Percentiles rank a stretch among this genome's conserved stretches.
Conservation (phyloP, 75 land plant genomes). For the Gnetum montanum region DNA sequence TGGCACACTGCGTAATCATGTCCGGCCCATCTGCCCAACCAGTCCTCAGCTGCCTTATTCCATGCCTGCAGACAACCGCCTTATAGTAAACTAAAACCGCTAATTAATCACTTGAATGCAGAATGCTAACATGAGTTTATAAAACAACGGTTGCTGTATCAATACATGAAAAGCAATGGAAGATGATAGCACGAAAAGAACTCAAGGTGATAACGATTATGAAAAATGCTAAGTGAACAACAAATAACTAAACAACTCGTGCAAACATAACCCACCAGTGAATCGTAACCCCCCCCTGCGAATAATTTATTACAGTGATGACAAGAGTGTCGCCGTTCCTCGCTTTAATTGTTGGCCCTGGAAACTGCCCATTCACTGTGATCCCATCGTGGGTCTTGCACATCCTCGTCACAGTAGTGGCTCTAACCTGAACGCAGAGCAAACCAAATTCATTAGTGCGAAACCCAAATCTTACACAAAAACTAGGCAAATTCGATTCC, state of each 20-base stretch:
- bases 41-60: conserved; percentile 4
- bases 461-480: too few species aligned
- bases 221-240: too few species aligned
- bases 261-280: conserved; percentile 14
- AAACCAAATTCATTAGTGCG: too few species aligned
- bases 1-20: conserved; percentile 3
- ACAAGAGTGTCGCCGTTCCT: conserved; percentile 17
- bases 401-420: conserved; percentile 7
- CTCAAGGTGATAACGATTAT: too few species aligned
- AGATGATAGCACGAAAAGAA: too few species aligned
- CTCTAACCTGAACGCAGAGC: conserved; percentile 9
- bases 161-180: too few species aligned
- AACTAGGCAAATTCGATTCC: too few species aligned
- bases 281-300: conserved; percentile 15
- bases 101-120: too few species aligned
- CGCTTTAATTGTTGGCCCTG: conserved; percentile 25
- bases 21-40: conserved; percentile 11
- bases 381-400: conserved; percentile 9
- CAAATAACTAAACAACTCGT: conserved; percentile 4
- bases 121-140: too few species aligned
- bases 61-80: conserved; percentile 15
- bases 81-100: too few species aligned
- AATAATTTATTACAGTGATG: conserved; percentile 18
- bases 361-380: conserved; percentile 28
- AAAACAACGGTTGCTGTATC: too few species aligned